Base-by-base conservation (phyloP, 1,139 yeast genomes). In the Taiozyma sp. region DNA sequence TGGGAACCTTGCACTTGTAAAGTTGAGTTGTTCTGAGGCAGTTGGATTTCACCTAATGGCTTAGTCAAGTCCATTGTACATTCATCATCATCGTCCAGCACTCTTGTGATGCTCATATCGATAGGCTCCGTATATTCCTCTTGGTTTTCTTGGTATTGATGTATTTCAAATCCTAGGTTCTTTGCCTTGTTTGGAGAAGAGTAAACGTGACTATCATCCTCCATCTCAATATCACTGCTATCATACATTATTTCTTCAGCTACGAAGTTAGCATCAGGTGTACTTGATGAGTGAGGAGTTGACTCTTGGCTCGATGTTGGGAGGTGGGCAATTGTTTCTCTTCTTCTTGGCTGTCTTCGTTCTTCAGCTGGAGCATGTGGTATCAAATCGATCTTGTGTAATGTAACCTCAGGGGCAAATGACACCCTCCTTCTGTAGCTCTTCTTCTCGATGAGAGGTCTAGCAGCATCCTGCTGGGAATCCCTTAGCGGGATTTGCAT, bases 371-470 rank as follows among this genome's bases (percentile, higher is more conserved):
- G 56, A 24, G 54, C 50, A 22, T 60, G 65, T 2, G 80, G 78
- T 7, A 78, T 70, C 52, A 78, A 67, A 54, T 79, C 83, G 51
- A 84, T 80, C 59, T 83, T 83, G 65, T 84, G 90, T 39, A 85
- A 68, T 0, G 90, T 84, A 0, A 84, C 91, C 60, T 84, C 91
- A 1, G 89, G 89, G 2, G 90, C 89, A 70, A 85, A 85, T 1
- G 89, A 83, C 0, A 85, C 91, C 39, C 91, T 67, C 57, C 91
- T 69, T 57, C 68, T 55, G 55, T 64, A 47, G 47, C 48, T 54
- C 14, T 57, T 49, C 44, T 56, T 49, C 12, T 54, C 53, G 13
- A 47, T 50, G 10, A 45, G 53, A 34, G 51, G 45, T 40, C 24
- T 53, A 1, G 53, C 16, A 9, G 40, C 27, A 8, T 23, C 40